Percentiles rank a stretch among this genome's conserved stretches.
phyloP scores from a whole-genome alignment of 225 moss, liverwort and hornwort species.

The Polytrichum formosum region DNA sequence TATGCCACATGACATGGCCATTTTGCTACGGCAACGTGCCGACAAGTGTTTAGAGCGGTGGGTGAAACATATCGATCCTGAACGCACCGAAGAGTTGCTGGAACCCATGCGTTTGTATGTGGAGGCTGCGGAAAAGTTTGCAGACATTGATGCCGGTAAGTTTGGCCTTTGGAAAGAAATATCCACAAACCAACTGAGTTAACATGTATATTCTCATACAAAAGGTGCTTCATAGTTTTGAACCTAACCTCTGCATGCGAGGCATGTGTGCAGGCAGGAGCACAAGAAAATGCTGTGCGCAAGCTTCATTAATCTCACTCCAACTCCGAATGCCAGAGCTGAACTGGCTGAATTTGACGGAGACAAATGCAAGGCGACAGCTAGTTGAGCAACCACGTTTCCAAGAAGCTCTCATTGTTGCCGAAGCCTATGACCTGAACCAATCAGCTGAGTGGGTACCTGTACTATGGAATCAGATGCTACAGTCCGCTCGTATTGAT shows the following conservation, averaged over 20 bases:
- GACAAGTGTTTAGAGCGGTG: slow-evolving; percentile 56
- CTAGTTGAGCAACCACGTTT: slow-evolving; percentile 84
- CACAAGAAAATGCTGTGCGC: slow-evolving; percentile 85
- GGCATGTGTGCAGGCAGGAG: slow-evolving; percentile 59
- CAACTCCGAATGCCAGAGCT: slow-evolving; percentile 87
- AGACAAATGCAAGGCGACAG: slow-evolving; percentile 77
- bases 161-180: background rate
- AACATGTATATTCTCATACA: too few species aligned
- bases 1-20: slow-evolving; percentile 95
- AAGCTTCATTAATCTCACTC: slow-evolving; percentile 90
- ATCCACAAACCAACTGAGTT: too few species aligned
- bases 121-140: slow-evolving; percentile 88
- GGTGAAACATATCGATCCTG: slow-evolving; percentile 58
- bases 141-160: slow-evolving; percentile 88
- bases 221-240: slow-evolving; percentile 11
- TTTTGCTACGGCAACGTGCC: slow-evolving; percentile 65
- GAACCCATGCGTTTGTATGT: slow-evolving; percentile 92
- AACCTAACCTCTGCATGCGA: background rate
- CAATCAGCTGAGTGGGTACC: slow-evolving; percentile 94
- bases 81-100: slow-evolving; percentile 78
- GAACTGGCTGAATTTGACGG: slow-evolving; percentile 71
- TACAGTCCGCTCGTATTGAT: slow-evolving; percentile 65
- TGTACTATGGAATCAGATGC: slow-evolving; percentile 91
- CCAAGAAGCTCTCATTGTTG: slow-evolving; percentile 84
- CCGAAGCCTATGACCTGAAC: slow-evolving; percentile 91